A percentile compares a stretch with the other conserved stretches of the same genome.
Conservation (phyloP, 2,329 filamentous ascomycete genomes). For the Epichloe uncinata region DNA sequence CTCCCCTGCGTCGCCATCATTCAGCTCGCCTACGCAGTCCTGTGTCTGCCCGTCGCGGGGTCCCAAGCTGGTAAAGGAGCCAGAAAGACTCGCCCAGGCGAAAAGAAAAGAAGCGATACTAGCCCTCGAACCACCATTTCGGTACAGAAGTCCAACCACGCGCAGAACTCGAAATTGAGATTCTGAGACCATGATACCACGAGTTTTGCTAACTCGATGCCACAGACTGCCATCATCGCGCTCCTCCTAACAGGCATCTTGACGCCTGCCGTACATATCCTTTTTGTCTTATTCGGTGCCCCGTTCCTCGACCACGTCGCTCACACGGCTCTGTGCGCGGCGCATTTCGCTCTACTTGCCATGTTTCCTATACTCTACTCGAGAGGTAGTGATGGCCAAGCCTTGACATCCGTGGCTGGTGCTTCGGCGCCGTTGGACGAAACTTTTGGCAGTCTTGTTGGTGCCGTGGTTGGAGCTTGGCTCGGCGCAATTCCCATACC, state of each 20-base stretch:
- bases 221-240: slow-evolving; percentile 31
- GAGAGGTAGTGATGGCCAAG: slow-evolving; percentile 59
- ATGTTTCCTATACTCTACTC: slow-evolving; percentile 74
- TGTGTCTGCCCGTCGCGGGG: slow-evolving; percentile 51
- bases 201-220: no score
- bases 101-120: slow-evolving; percentile 38
- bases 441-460: slow-evolving; percentile 69
- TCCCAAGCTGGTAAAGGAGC: slow-evolving; percentile 24
- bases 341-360: slow-evolving; percentile 71
- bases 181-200: no score
- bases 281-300: slow-evolving; percentile 84
- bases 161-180: no score
- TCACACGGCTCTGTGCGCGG: slow-evolving; percentile 68
- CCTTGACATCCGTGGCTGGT: slow-evolving; percentile 59
- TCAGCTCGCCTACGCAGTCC: slow-evolving; percentile 49
- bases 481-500: slow-evolving; percentile 89
- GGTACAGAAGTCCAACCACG: slow-evolving; percentile 21
- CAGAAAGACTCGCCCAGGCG: slow-evolving; percentile 39
- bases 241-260: slow-evolving; percentile 54
- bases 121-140: slow-evolving; percentile 31
- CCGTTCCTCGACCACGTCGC: slow-evolving; percentile 68
- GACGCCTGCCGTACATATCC: slow-evolving; percentile 46
- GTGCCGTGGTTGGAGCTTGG: slow-evolving; percentile 73
- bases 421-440: slow-evolving; percentile 64
- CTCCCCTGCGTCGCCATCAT: slow-evolving; percentile 49